Percentiles rank a stretch among this genome's conserved stretches.
Conservation (phyloP, 2,329 filamentous ascomycete genomes). For the Ramularia endophylla region DNA sequence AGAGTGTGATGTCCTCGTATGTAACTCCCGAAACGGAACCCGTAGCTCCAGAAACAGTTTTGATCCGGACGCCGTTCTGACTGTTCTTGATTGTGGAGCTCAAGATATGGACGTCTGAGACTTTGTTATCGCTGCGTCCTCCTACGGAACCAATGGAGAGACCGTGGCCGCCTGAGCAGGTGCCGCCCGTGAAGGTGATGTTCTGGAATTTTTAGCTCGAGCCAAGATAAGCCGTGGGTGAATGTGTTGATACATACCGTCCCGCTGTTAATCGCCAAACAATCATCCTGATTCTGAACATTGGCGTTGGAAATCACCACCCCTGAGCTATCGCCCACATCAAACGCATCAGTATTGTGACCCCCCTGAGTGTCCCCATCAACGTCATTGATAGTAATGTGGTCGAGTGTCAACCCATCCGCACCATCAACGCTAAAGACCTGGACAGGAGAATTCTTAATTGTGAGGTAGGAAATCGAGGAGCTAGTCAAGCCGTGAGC, state of each 20-base stretch:
- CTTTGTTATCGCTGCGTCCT: no score
- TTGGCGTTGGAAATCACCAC: constrained; percentile 24
- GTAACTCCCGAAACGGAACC: constrained; percentile 49
- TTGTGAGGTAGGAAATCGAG: constrained; percentile 34
- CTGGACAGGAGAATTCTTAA: constrained; percentile 38
- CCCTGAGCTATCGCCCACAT: constrained; percentile 28
- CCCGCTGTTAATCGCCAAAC: constrained; percentile 27
- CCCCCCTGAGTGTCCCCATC: constrained; percentile 32
- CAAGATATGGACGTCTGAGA: constrained; percentile 50
- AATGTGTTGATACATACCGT: constrained; percentile 48
- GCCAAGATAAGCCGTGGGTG: no score
- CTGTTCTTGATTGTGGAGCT: no score
- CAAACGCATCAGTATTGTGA: constrained; percentile 35
- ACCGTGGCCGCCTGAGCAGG: no score
- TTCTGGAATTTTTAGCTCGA: no score
- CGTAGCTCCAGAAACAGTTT: constrained; percentile 47
- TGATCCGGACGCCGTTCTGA: constrained; percentile 52
- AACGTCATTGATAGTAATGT: constrained; percentile 37
- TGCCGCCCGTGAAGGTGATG: no score
- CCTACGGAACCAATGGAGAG: no score
- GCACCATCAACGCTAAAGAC: constrained; percentile 34
- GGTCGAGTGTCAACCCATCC: constrained; percentile 32
- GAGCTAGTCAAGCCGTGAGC: constrained; percentile 36
- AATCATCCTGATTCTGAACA: constrained; percentile 32
- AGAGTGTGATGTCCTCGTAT: constrained; percentile 49